Percentiles rank a stretch among this genome's conserved stretches.
phyloP scores from a whole-genome alignment of 768 basidiomycete species.

The Pleurotus cornucopiae region DNA sequence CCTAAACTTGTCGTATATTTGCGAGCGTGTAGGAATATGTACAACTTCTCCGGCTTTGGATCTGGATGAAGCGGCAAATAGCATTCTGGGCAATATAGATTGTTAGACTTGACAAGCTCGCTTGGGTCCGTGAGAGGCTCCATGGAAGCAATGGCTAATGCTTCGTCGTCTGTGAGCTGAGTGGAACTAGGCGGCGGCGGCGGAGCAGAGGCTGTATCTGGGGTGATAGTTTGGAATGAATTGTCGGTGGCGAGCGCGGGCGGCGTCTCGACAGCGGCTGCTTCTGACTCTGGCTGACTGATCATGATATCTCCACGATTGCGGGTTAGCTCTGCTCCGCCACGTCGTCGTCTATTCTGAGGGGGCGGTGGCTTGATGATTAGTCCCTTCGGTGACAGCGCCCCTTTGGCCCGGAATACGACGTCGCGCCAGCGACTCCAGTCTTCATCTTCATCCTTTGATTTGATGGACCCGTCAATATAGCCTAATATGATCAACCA shows the following conservation, averaged over 20 bases:
- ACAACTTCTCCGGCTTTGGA: slow-evolving; percentile 86
- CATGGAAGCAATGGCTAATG: slow-evolving; percentile 32
- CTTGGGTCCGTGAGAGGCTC: slow-evolving; percentile 35
- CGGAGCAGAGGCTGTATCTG: slow-evolving; percentile 12
- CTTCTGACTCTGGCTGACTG: neutral
- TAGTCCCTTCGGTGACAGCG: slow-evolving; percentile 40
- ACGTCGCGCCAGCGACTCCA: slow-evolving; percentile 88
- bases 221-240: neutral
- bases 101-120: slow-evolving; percentile 26
- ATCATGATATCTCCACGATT: slow-evolving; percentile 15
- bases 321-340: slow-evolving; percentile 38
- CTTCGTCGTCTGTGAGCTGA: slow-evolving; percentile 49
- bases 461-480: neutral
- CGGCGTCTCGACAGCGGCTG: neutral
- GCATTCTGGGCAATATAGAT: slow-evolving; percentile 82
- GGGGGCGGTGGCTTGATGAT: slow-evolving; percentile 52
- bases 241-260: neutral
- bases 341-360: slow-evolving; percentile 55
- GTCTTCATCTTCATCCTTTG: slow-evolving; percentile 80
- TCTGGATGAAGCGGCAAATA: slow-evolving; percentile 92
- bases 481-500: neutral
- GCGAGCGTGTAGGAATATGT: slow-evolving; percentile 93
- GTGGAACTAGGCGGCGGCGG: slow-evolving; percentile 17
- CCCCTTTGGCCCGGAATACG: slow-evolving; percentile 72
- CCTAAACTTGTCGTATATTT: slow-evolving; percentile 81